A percentile compares a stretch with the other conserved stretches of the same genome.
Evolutionary conservation across 345 rosid genomes (phyloP).

Genomic region (Sisymbrium irio): DNA sequence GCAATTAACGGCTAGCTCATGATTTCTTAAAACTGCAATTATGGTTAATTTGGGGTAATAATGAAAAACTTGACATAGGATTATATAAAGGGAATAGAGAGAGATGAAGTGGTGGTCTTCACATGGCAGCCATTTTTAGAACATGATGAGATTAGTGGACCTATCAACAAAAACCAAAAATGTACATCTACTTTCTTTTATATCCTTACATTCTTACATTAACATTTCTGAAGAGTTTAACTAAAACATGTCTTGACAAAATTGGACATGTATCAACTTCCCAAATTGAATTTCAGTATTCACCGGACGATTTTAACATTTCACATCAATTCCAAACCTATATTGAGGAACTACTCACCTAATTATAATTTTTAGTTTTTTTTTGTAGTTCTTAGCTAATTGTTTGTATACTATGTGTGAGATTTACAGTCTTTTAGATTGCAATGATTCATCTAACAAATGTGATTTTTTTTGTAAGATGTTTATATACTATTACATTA

Average conservation of each 20-base stretch:
- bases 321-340: background rate
- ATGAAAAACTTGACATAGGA: constrained; percentile 1
- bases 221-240: background rate
- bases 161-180: constrained; percentile 22
- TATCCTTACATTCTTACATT: background rate
- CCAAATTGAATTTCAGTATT: background rate
- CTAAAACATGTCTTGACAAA: constrained; percentile 20
- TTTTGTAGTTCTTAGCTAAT: background rate
- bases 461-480: background rate
- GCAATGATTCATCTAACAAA: background rate
- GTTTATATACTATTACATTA: no score
- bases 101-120: constrained; percentile 22
- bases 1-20: constrained; percentile 14
- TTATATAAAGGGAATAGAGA: constrained; percentile 21
- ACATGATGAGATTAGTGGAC: constrained; percentile 30
- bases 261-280: background rate
- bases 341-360: background rate
- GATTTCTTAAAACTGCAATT: constrained; percentile 20
- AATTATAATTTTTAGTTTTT: no score
- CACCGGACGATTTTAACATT: background rate
- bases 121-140: constrained; percentile 31
- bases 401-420: background rate
- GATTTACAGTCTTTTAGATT: background rate
- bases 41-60: constrained; percentile 18
- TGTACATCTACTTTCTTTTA: constrained; percentile 8